Conservation (phyloP, 2,329 filamentous ascomycete genomes). For the Bipolaris victoriae region DNA sequence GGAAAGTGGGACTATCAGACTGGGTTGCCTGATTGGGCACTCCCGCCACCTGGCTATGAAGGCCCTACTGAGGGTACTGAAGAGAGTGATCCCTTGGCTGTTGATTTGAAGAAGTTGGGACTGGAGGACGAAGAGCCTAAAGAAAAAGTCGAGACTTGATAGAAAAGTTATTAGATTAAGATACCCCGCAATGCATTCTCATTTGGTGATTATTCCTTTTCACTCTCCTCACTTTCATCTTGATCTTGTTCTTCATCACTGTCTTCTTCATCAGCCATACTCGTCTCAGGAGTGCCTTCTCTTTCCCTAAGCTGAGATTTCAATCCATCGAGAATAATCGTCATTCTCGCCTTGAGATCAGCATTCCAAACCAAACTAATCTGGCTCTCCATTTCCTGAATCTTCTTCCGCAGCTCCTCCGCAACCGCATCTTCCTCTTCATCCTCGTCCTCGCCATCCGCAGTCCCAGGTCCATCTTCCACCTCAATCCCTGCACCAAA, state of each 20-base stretch:
- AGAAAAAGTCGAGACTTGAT: not conserved
- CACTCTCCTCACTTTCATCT: not conserved
- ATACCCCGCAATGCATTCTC: slow-evolving; percentile 15
- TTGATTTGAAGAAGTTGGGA: slow-evolving; percentile 52
- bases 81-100: slow-evolving; percentile 55
- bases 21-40: slow-evolving; percentile 81
- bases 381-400: slow-evolving; percentile 46
- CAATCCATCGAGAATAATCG: slow-evolving; percentile 37
- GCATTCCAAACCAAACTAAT: slow-evolving; percentile 43
- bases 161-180: slow-evolving; percentile 6
- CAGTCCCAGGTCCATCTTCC: slow-evolving; percentile 50
- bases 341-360: slow-evolving; percentile 42
- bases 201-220: not conserved
- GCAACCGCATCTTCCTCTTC: slow-evolving; percentile 31
- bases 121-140: slow-evolving; percentile 32
- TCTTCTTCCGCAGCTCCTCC: slow-evolving; percentile 43
- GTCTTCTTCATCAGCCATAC: not conserved
- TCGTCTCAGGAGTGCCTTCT: slow-evolving; percentile 6
- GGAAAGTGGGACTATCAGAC: slow-evolving; percentile 90
- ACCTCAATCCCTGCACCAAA: slow-evolving; percentile 54
- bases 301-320: slow-evolving; percentile 37
- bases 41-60: slow-evolving; percentile 74
- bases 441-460: slow-evolving; percentile 36
- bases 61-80: slow-evolving; percentile 71
- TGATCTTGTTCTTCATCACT: not conserved